Percentiles rank a stretch among this genome's conserved stretches.
Conservation (phyloP, 179 eudicot genomes). For the Gypsophila paniculata region DNA sequence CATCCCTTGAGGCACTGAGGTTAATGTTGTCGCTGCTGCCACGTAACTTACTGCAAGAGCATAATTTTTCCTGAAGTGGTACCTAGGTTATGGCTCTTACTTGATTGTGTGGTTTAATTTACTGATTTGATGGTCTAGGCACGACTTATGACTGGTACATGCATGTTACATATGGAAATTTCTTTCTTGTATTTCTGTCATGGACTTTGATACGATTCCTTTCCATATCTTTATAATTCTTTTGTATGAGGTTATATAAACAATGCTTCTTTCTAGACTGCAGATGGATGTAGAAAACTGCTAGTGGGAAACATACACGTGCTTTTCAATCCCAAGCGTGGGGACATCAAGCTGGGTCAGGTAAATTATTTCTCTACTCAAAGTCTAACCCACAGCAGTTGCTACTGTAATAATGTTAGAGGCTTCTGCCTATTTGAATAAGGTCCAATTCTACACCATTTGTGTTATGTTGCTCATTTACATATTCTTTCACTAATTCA, state of each 20-base stretch:
- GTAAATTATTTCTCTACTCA: conserved; percentile 28
- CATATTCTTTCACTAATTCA: conserved; percentile 14
- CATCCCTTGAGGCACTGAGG: no score
- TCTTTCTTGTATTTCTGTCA: background rate
- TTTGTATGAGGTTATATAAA: conserved; percentile 7
- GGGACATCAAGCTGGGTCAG: conserved; percentile 93
- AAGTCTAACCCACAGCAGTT: background rate
- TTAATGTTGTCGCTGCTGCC: background rate
- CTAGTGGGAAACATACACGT: conserved; percentile 86
- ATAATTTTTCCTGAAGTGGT: background rate
- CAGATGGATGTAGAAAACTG: conserved; percentile 34
- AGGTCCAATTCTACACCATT: background rate
- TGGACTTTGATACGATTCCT: background rate
- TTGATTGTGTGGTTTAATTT: background rate
- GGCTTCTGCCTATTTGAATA: background rate
- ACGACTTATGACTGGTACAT: background rate
- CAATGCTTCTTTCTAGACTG: conserved; percentile 17
- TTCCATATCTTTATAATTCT: conserved; percentile 2
- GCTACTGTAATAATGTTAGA: background rate
- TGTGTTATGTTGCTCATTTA: background rate
- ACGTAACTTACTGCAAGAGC: background rate
- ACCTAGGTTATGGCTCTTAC: background rate
- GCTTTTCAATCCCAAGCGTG: conserved; percentile 81
- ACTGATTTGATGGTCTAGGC: background rate
- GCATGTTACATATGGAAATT: background rate